Base-by-base conservation (phyloP, 1,139 yeast species). In the Blastobotrys raffinosifermentans region DNA sequence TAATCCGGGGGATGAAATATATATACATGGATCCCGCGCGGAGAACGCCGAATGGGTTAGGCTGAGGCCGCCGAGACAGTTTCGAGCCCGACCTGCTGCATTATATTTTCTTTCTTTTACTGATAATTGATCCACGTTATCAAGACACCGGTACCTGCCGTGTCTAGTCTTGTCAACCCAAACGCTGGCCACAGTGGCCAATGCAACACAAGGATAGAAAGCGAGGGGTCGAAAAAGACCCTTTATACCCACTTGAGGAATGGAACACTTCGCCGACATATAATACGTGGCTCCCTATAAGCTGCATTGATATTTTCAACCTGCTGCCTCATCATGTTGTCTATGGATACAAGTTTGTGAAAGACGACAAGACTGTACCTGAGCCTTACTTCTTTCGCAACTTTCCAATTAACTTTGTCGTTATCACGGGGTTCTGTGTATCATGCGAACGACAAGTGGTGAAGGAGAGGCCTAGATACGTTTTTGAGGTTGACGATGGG, bases 361-460 rank as follows among this genome's bases (percentile, higher is more conserved):
- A 14, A 4, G 13, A 26, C 5, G 10, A 31, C 3, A 15, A 32
- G 8, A 27, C 27, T 17, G 9, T 13, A 19, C 4, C 26, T 8
- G 41, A 35, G n/a, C 39, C 37, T 3, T 35, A 10, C 19, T 54
- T 47, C 34, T 49, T 52, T 35, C 51, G 45, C 39, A 39, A 54
- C 39, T 58, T 53, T 29, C 59, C 59, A 4, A 47, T 55, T 19
- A 49, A 47, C 32, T 51, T 47, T 31, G 54, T 53, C 5, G 29
- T 47, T 5, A 32, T 54, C 7, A 43, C 53, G 17, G 59, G 53
- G 3, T 32, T 40, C 27, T 47, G 54, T 29, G 14, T 44, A 2
- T 34, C 30, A n/a, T 37, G 47, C n/a, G 48, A 42, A 11, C 11
- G 16, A 13, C 18, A 19, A 19, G 13, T 26, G 31, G 18, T 35